Evolutionary conservation across 2,329 filamentous ascomycete genomes (phyloP).

Genomic region (Fusarium floridanum): DNA sequence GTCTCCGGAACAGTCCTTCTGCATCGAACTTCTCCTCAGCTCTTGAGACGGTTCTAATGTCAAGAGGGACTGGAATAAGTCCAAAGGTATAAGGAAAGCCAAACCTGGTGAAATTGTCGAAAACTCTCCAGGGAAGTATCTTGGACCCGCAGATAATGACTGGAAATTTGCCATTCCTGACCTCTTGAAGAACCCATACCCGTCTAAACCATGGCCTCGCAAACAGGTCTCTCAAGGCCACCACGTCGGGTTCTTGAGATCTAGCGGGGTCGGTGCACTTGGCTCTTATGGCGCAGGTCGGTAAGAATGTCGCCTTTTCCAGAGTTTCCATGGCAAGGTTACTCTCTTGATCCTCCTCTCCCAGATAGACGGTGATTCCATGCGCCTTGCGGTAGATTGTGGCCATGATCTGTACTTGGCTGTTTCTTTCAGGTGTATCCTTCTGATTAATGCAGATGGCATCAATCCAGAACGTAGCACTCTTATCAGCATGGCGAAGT

Average conservation of each 20-base stretch:
- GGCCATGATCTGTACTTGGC: not conserved
- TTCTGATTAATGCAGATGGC: not conserved
- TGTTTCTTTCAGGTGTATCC: not conserved
- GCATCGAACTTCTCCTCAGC: not conserved
- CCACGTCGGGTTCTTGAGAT: not conserved
- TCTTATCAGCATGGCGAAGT: not conserved
- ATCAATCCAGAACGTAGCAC: not conserved
- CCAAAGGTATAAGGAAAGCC: not conserved
- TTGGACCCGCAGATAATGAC: not conserved
- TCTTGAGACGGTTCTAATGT: not conserved
- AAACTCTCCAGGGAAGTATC: not conserved
- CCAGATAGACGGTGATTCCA: not conserved
- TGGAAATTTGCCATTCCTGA: not conserved
- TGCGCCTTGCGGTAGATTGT: not conserved
- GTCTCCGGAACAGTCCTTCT: not conserved
- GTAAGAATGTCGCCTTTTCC: not conserved
- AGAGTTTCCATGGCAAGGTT: not conserved
- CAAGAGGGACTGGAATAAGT: not conserved
- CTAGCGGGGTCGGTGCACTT: not conserved
- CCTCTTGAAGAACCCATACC: not conserved
- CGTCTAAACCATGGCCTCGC: not conserved
- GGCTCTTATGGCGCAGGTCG: not conserved
- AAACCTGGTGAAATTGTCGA: not conserved
- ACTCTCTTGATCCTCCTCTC: not conserved
- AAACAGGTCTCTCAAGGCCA: not conserved